Conservation (phyloP, 2,329 filamentous ascomycete species). For the Penicillium polonicum region DNA sequence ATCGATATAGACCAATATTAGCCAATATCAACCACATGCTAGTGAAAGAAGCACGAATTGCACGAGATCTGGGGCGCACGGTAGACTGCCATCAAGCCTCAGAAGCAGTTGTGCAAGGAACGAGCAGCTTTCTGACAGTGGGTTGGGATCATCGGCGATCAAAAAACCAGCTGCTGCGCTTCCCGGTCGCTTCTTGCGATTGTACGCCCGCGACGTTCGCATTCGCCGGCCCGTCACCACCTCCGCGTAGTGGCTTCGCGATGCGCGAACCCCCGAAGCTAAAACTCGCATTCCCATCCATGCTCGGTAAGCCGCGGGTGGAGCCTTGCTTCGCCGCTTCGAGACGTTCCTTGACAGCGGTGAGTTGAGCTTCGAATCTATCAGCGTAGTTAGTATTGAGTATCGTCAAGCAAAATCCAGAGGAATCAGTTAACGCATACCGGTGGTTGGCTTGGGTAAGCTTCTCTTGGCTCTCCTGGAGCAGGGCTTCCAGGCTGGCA, state of each 20-base stretch:
- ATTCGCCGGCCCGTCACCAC: constrained; percentile 39
- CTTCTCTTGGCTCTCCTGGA: constrained; percentile 98
- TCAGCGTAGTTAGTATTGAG: constrained; percentile 14
- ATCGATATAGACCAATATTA: constrained; percentile 8
- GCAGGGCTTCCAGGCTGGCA: constrained; percentile 82
- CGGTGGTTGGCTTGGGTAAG: constrained; percentile 94
- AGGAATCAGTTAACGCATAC: constrained; percentile 55
- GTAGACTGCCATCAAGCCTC: constrained; percentile 17
- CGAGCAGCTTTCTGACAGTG: constrained; percentile 14
- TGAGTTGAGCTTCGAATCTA: constrained; percentile 96
- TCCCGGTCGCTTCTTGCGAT: constrained; percentile 66
- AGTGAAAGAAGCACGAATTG: constrained; percentile 22
- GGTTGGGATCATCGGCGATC: constrained; percentile 41
- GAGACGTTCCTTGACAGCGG: constrained; percentile 94
- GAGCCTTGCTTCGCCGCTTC: constrained; percentile 92
- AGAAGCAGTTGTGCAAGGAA: constrained; percentile 17
- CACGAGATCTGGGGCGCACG: constrained; percentile 17
- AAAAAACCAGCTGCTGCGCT: constrained; percentile 59
- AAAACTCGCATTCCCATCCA: constrained; percentile 66
- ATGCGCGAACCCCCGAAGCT: constrained; percentile 65
- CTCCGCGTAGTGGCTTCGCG: constrained; percentile 63
- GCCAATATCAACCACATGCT: constrained; percentile 16
- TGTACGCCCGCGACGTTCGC: constrained; percentile 51
- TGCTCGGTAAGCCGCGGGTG: constrained; percentile 74
- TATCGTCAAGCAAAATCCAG: constrained; percentile 4